These are phyloP conservation scores for Gossypium longicalyx DNA, from an alignment of 345 rosid genomes.

Conservation along the genomic window DNA sequence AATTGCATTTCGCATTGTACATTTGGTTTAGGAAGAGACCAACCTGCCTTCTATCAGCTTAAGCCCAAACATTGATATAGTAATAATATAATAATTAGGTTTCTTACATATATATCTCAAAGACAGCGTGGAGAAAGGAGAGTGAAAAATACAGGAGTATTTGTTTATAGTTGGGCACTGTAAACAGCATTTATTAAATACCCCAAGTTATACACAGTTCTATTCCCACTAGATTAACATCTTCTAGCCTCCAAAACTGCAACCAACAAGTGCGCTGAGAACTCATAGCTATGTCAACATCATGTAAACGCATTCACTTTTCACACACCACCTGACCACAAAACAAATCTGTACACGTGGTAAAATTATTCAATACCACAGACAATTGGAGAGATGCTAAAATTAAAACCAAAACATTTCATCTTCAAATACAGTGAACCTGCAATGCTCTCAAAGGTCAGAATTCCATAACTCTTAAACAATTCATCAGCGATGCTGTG, in stretches of 20 bases:
- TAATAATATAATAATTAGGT: no score
- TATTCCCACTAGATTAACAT: not conserved
- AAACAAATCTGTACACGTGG: not conserved
- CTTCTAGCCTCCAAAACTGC: not conserved
- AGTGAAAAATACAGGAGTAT: no score
- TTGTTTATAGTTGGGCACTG: no score
- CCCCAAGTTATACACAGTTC: no score
- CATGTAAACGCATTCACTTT: conserved; percentile 2
- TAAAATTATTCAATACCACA: not conserved
- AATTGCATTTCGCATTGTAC: no score
- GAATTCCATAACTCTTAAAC: not conserved
- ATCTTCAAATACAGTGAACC: not conserved
- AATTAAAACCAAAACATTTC: no score
- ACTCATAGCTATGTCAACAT: not conserved
- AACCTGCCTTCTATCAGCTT: no score
- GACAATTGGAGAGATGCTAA: not conserved
- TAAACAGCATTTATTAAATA: no score
- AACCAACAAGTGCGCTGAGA: not conserved
- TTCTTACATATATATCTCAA: no score
- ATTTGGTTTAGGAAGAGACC: no score
- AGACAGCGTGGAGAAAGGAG: no score
- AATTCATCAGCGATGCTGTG: not conserved
- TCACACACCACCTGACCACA: not conserved
- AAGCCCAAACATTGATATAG: no score
- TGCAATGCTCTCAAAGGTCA: not conserved